Base-by-base conservation (phyloP, 345 rosid species). In the Ailanthus altissimus region DNA sequence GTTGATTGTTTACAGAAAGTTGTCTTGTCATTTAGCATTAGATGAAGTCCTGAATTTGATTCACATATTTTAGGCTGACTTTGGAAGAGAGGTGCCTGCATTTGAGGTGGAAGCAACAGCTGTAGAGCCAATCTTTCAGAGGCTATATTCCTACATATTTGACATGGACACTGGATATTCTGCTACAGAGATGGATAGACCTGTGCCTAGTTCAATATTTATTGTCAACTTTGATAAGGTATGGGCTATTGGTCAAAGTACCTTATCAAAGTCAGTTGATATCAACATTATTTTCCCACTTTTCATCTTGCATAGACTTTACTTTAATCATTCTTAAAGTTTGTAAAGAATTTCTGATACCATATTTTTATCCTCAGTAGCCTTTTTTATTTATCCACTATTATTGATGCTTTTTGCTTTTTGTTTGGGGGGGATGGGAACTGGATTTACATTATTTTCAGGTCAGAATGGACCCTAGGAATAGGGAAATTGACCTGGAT, bases 381-480 rank as follows among this genome's bases (percentile, higher is more conserved):
- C n/a, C 11, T 56, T 73, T 77, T 43, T 47, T 43, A 63, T 54
- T 49, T 67, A 26, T 77, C 50, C 65, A 59, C 70, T 25, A 15
- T 26, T 57, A 43, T 76, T 23, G 40, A 36, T n/a, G 42, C 40
- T 57, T 50, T 63, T 26, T 70, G 51, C 47, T 20, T 42, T 28
- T 61, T 46, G 46, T 14, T n/a, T 46, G 20, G 32, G 70, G 64
- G 74, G 72, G 57, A 32, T 46, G 80, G 38, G 70, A 77, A 21
- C 45, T 62, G 67, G 38, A 32, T 64, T 47, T 75, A 65, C 64
- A 46, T 53, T 53, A 70, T 70, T 80, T 70, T 70, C 86, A 94
- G 99, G 96, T 91, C 62, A 91, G 99, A 84, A 88, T 92, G 92
- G 99, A 97, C 89, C 97, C 98, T 80, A 88, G 91, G 83, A 91